A percentile compares a stretch with the other conserved stretches of the same genome.
phyloP scores from a whole-genome alignment of 2,329 filamentous ascomycete genomes.

The Xylariaceae sp. region DNA sequence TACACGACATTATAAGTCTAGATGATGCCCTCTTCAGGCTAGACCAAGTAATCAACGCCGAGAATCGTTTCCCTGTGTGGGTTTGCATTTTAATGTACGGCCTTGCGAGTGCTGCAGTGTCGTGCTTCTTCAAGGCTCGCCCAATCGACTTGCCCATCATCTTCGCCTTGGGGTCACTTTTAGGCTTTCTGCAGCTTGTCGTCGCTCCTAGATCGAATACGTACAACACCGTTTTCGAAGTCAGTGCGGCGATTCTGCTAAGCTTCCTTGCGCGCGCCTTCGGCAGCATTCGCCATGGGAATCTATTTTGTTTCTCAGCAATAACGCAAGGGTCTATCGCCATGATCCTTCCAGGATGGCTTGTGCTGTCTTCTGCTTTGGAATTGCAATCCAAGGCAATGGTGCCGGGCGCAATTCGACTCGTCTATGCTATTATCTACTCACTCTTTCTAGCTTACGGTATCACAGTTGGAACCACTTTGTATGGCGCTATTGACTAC shows the following conservation, averaged over 20 bases:
- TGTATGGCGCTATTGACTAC: constrained; percentile 58
- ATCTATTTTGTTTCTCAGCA: constrained; percentile 73
- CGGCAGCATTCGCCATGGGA: constrained; percentile 65
- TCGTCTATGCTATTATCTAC: constrained; percentile 77
- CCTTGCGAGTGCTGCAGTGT: constrained; percentile 76
- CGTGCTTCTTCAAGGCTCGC: constrained; percentile 79
- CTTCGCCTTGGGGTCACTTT: constrained; percentile 76
- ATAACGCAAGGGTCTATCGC: constrained; percentile 74
- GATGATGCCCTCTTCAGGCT: constrained; percentile 72
- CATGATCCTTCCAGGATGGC: constrained; percentile 70
- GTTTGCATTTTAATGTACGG: constrained; percentile 73
- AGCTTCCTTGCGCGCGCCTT: constrained; percentile 72
- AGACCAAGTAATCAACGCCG: constrained; percentile 59
- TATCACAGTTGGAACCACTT: constrained; percentile 65
- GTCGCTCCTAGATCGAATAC: constrained; percentile 78
- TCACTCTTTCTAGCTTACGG: constrained; percentile 74
- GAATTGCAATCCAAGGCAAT: constrained; percentile 73
- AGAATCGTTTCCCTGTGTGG: constrained; percentile 58
- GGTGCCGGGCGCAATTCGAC: constrained; percentile 72
- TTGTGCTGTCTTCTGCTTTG: constrained; percentile 61
- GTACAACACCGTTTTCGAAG: constrained; percentile 60
- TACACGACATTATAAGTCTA: constrained; percentile 75
- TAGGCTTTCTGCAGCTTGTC: constrained; percentile 76
- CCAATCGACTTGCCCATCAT: constrained; percentile 80
- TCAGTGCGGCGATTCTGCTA: constrained; percentile 64